A percentile compares a stretch with the other conserved stretches of the same genome.
Conservation (phyloP, 768 basidiomycete species). For the Leccinum incarnatum region DNA sequence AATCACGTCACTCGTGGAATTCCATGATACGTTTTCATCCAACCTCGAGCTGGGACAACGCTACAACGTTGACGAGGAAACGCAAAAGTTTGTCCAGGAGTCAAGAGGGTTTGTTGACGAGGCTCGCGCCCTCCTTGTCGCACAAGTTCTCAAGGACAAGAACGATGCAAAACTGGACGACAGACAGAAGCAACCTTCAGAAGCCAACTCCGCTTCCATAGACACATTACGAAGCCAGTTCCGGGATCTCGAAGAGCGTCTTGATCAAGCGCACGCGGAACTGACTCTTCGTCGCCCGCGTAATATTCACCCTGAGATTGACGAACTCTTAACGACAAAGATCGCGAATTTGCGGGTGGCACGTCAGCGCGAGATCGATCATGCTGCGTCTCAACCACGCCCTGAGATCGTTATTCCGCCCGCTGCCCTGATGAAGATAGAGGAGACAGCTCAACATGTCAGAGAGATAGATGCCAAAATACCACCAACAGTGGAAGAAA, state of each 20-base stretch:
- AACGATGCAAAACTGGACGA: constrained; percentile 5
- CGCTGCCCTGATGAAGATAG: constrained; percentile 13
- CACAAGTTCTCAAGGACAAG: constrained; percentile 16
- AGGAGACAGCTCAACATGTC: constrained; percentile 15
- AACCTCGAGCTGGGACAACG: constrained; percentile 27
- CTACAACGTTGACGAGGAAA: constrained; percentile 25
- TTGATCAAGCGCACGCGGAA: constrained; percentile 31
- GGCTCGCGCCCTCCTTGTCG: constrained; percentile 24
- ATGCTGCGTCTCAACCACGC: constrained; percentile 11
- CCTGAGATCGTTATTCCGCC: constrained; percentile 23
- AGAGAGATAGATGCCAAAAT: constrained; percentile 24
- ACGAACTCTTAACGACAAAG: constrained; percentile 17
- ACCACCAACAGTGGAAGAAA: constrained; percentile 22
- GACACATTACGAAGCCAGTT: constrained; percentile 19
- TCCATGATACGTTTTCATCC: constrained; percentile 23
- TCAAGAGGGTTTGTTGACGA: constrained; percentile 27
- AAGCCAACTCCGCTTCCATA: background rate
- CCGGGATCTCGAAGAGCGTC: constrained; percentile 25
- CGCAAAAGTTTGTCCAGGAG: constrained; percentile 20
- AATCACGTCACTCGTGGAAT: constrained; percentile 21
- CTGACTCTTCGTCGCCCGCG: constrained; percentile 25
- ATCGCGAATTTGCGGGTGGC: constrained; percentile 20
- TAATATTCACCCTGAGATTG: constrained; percentile 19
- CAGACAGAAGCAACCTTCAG: background rate
- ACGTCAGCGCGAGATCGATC: constrained; percentile 22